Percentiles rank a stretch among this genome's conserved stretches.
phyloP scores from a whole-genome alignment of 257 asterid genomes.

The Nicotiana sylvestris region DNA sequence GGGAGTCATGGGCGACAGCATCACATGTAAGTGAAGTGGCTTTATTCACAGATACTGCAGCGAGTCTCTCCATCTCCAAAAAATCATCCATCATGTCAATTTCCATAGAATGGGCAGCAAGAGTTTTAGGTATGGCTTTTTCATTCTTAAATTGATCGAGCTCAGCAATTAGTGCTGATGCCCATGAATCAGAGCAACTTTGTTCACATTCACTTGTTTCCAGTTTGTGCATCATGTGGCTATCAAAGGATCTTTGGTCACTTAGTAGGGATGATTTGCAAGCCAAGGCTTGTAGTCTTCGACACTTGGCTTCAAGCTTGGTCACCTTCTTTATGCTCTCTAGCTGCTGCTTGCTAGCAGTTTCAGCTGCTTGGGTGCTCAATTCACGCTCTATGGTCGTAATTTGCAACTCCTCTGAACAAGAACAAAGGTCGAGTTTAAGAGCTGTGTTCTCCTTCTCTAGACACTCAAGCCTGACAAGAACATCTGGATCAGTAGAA shows the following conservation, averaged over 20 bases:
- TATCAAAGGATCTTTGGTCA: constrained; percentile 33
- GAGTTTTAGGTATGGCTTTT: constrained; percentile 30
- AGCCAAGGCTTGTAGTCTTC: constrained; percentile 37
- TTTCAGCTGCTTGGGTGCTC: constrained; percentile 70
- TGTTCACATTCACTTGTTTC: constrained; percentile 33
- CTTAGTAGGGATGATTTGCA: constrained; percentile 37
- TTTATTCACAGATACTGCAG: constrained; percentile 45
- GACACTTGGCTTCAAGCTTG: constrained; percentile 52
- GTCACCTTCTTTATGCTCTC: constrained; percentile 57
- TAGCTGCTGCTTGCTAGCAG: constrained; percentile 68
- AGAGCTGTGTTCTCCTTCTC: constrained; percentile 57
- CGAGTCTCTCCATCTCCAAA: constrained; percentile 82
- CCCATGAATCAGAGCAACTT: constrained; percentile 43
- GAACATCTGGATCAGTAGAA: constrained; percentile 25
- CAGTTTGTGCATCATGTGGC: constrained; percentile 18
- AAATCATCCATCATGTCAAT: constrained; percentile 87
- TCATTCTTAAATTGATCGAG: constrained; percentile 53
- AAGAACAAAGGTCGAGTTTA: constrained; percentile 42
- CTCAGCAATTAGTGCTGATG: constrained; percentile 42
- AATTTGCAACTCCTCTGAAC: constrained; percentile 43
- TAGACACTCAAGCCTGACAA: constrained; percentile 26
- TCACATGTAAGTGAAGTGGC: constrained; percentile 24
- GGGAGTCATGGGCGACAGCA: constrained; percentile 24
- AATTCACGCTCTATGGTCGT: constrained; percentile 58
- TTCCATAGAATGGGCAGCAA: constrained; percentile 34